Conservation (phyloP, 768 basidiomycete genomes). For the Rhodotorula sphaerocarpa region DNA sequence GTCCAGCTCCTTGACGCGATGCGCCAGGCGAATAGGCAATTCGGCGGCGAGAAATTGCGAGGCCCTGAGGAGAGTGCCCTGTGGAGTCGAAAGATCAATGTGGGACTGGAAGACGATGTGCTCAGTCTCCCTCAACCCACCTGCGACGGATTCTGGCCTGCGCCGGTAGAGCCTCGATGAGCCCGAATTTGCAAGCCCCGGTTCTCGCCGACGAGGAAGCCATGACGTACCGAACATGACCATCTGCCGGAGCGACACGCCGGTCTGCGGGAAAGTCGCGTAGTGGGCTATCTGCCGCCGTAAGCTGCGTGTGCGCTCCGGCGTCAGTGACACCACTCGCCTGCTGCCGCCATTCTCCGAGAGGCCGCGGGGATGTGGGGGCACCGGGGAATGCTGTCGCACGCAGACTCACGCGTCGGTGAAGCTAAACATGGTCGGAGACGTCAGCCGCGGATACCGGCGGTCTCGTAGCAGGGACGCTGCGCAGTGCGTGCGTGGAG, state of each 20-base stretch:
- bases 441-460: no score
- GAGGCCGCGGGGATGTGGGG: background rate
- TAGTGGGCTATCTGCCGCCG: constrained; percentile 38
- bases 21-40: constrained; percentile 85
- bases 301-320: constrained; percentile 16
- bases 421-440: constrained; percentile 22
- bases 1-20: constrained; percentile 91
- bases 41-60: constrained; percentile 88
- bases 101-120: background rate
- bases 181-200: no score
- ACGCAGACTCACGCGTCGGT: constrained; percentile 24
- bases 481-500: background rate
- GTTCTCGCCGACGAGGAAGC: background rate
- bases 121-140: background rate
- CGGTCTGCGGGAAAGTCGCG: constrained; percentile 56
- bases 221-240: constrained; percentile 61
- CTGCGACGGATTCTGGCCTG: constrained; percentile 67
- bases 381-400: no score
- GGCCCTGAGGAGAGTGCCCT: constrained; percentile 86
- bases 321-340: background rate
- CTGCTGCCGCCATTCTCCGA: background rate
- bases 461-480: no score
- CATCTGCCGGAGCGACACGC: constrained; percentile 96
- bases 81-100: constrained; percentile 43
- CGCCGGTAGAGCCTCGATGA: background rate